Conservation (phyloP, 176 grass and related monocot species). For the Hsuehochloa calcarea region DNA sequence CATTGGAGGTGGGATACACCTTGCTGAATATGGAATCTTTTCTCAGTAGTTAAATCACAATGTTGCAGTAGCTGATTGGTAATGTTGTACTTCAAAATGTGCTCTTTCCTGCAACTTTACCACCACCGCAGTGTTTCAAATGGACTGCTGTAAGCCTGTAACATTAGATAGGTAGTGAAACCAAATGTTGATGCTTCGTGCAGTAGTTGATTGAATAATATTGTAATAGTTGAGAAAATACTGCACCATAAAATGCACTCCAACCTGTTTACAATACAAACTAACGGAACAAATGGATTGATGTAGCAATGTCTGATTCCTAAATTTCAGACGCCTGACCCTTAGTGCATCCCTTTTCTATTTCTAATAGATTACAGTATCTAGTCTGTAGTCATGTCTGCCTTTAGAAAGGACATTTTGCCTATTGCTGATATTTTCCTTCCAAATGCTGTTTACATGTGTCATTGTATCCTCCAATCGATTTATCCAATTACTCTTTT, state of each 20-base stretch:
- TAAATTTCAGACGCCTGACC: neutral
- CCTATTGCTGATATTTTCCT: neutral
- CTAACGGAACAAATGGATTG: neutral
- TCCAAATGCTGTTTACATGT: slow-evolving; percentile 20
- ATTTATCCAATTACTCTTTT: slow-evolving; percentile 9
- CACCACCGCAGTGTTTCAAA: neutral
- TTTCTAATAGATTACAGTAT: neutral
- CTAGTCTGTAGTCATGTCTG: neutral
- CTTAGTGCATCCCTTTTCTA: neutral
- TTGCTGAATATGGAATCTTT: neutral
- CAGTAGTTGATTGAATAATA: neutral
- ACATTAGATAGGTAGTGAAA: neutral
- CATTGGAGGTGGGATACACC: neutral
- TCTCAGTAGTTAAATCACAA: neutral
- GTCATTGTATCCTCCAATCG: neutral
- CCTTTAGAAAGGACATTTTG: neutral
- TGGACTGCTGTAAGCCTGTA: neutral
- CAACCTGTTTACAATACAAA: neutral
- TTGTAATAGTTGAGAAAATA: neutral
- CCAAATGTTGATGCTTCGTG: neutral
- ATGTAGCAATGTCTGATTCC: neutral
- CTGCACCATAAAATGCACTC: neutral
- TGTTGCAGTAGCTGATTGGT: slow-evolving; percentile 3
- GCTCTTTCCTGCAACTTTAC: slow-evolving; percentile 3
- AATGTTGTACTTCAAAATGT: neutral